Evolutionary conservation across 805 yeast genomes (phyloP), one percentile per base, ranked within the genome.

Genomic region (Yarrowia deformans): DNA sequence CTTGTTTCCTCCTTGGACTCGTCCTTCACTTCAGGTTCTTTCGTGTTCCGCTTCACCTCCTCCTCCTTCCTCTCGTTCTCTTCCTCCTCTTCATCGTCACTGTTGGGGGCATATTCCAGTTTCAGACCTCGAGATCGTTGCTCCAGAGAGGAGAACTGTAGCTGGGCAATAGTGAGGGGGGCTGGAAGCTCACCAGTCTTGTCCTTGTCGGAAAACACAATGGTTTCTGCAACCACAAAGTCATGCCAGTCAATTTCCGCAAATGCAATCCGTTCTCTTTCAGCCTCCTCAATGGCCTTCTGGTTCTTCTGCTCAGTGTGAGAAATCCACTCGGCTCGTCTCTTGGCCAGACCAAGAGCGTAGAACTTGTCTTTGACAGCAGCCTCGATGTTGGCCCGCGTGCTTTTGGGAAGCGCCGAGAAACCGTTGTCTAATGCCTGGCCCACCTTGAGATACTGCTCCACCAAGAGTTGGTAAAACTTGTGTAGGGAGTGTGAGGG

Each of bases 161-260:
- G 78, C 40, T 88, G 89, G 9, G 85, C 83, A 56, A 88, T 79
- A 3, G 82, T 80, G 64, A 89, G 75, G 0, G 97, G 81, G 13
- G 75, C 74, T 4, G 81, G 79, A 64, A 88, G 79, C 64, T 87
- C 89, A 5, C 85, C 82, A 12, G 83, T 85, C 19, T 64, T 34
- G 52, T 75, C 77, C 5, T 70, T 83, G 1, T 86, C 87, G 16
- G 85, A 85, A 72, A 92, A 89, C 61, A 83, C 87, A 14, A 93
- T 81, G 1, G 88, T 86, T 63, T 88, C 91, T 8, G 91, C 89
- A 18, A 91, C 81, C 1, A 83, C 81, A 75, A 93, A 94, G 71
- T 90, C 91, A 69, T 88, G 88, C 99, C 99, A 94, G 78, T 93
- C 93, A 29, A 92, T 88, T 10, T 90, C 84, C 0, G 93, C 91